These are phyloP conservation scores for Tricholoma saponaceum DNA, from an alignment of 768 basidiomycete genomes.

Conservation along the genomic window DNA sequence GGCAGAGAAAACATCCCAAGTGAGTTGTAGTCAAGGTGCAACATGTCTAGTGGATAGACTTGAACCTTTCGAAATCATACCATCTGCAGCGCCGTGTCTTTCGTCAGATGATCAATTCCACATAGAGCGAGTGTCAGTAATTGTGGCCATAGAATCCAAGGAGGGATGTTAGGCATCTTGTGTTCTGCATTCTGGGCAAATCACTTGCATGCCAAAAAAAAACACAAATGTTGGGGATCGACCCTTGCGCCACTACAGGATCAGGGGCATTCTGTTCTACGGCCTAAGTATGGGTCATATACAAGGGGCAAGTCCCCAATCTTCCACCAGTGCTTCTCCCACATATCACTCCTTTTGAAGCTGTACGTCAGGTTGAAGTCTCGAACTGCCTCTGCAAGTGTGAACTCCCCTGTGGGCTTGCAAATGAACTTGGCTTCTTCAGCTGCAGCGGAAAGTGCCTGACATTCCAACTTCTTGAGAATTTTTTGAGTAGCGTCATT, in stretches of 20 bases:
- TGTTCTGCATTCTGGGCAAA: no score
- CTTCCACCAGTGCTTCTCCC: slow-evolving; percentile 1
- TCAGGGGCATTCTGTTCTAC: no score
- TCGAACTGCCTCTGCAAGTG: slow-evolving; percentile 2
- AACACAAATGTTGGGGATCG: no score
- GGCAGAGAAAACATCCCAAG: background rate
- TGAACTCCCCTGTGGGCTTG: slow-evolving; percentile 5
- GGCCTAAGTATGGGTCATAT: no score
- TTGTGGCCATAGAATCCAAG: background rate
- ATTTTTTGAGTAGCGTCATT: no score
- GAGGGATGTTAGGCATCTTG: no score
- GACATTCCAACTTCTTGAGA: background rate
- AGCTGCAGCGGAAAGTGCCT: background rate
- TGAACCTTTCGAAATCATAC: background rate
- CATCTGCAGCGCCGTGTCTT: background rate
- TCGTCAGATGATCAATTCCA: background rate
- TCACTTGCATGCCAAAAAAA: no score
- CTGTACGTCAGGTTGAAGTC: background rate
- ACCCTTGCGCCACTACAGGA: no score
- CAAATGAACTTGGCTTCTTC: background rate
- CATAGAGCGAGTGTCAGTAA: background rate
- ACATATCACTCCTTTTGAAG: background rate
- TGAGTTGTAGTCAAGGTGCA: background rate
- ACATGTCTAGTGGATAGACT: background rate
- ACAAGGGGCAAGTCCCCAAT: slow-evolving; percentile 5